Percentiles rank a stretch among this genome's conserved stretches.
Evolutionary conservation across 164 flowering plant genomes (phyloP).

Genomic region (grape (Vitis vinifera)): ASM3070453v1 NC_081814.1:4813501-4814000

Average conservation of each 20-base stretch:
- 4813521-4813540: too few species aligned
- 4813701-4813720: background rate
- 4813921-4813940: background rate
- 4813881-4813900: background rate
- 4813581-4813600: too few species aligned
- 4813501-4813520: too few species aligned
- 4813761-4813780: background rate
- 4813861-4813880: background rate
- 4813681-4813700: too few species aligned
- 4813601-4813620: too few species aligned
- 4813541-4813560: too few species aligned
- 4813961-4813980: background rate
- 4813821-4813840: background rate
- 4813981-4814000: background rate
- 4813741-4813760: background rate
- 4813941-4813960: background rate
- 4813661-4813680: too few species aligned
- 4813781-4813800: background rate
- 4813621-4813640: too few species aligned
- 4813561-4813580: too few species aligned
- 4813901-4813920: background rate
- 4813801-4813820: background rate
- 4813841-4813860: background rate
- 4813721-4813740: background rate
- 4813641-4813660: too few species aligned